These are phyloP conservation scores for Metschnikowia orientalis DNA, from an alignment of 805 yeast genomes.

Conservation along the genomic window DNA sequence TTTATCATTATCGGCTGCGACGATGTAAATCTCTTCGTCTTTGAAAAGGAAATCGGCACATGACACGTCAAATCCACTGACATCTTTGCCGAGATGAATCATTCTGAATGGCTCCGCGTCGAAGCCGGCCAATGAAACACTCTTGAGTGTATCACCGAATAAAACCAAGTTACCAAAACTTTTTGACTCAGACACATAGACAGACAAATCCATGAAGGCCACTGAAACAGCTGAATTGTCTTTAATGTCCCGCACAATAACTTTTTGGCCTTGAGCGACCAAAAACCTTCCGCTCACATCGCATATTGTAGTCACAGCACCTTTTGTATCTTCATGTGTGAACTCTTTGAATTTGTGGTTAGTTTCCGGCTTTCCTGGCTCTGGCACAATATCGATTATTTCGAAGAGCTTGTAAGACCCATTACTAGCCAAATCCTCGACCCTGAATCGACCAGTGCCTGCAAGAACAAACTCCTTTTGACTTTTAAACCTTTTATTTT, in stretches of 20 bases:
- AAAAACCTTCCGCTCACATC: conserved; percentile 81
- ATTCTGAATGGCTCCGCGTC: conserved; percentile 93
- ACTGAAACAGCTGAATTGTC: conserved; percentile 91
- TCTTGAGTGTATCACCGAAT: conserved; percentile 74
- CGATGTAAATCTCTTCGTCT: conserved; percentile 63
- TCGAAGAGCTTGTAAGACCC: conserved; percentile 77
- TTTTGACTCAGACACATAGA: conserved; percentile 74
- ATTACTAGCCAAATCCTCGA: conserved; percentile 75
- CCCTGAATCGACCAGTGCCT: conserved; percentile 73
- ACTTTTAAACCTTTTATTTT: conserved; percentile 40
- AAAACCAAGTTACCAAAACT: conserved; percentile 78
- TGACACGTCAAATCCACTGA: conserved; percentile 54
- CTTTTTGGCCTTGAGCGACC: conserved; percentile 81
- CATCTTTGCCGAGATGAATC: conserved; percentile 73
- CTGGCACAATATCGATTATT: conserved; percentile 80
- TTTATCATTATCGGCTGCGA: conserved; percentile 64
- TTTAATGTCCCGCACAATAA: conserved; percentile 74
- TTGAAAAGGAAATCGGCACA: conserved; percentile 73
- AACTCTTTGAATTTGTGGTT: conserved; percentile 72
- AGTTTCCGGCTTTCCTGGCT: conserved; percentile 81
- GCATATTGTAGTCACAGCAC: conserved; percentile 75
- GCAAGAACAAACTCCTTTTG: conserved; percentile 65
- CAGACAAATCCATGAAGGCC: conserved; percentile 84
- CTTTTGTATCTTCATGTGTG: conserved; percentile 69
- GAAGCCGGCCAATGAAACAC: conserved; percentile 79